Base-by-base conservation (phyloP, 164 flowering plant species). In the Magnolia kwangsiensis region DNA sequence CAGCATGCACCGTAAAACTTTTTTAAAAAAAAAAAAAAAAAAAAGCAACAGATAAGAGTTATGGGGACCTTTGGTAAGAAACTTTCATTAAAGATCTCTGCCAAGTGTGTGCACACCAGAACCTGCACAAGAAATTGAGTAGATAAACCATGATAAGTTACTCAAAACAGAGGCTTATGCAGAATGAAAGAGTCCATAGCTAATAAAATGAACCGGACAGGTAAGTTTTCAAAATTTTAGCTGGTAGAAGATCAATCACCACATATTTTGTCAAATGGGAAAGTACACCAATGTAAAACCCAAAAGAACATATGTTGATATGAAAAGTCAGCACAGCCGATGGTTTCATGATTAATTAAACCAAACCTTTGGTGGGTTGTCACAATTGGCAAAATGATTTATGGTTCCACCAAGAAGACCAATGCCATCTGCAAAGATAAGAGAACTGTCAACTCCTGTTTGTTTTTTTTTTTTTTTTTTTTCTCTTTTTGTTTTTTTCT, bases 401-500 rank as follows among this genome's bases (percentile, higher is more conserved):
- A 95, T 88, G 72, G 92, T 88, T 80, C 98, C 97, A 81, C 92
- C 94, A 82, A 95, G 99, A 73, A 95, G 95, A 78, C 99, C 99
- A 77, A 90, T 87, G 72, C 99, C 99, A 90, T 95, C 99, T 95
- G 89, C 58, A 71, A 82, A 75, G 69, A 75, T 23, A 14, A 1
- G 66, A 67, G 24, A 72, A 19, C 13, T 50, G 1, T 23, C 67
- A 24, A 10, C 11, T 61, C 27, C 23, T 63, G n/a, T 63, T n/a
- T 64, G 1, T 24, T 24, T 24, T 24, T 0, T 24, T 24, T 24
- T 24, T 0, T 24, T 24, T 24, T 24, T 0, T 24, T 24, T 24
- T 24, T 0, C 1, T 24, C 1, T 24, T 24, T 0, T 24, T 24
- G 27, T 24, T 16, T 55, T 16, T 55, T 16, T 58, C 61, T 58